phyloP scores from a whole-genome alignment of 2,329 filamentous ascomycete species.

The Phialophora chinensis region DNA sequence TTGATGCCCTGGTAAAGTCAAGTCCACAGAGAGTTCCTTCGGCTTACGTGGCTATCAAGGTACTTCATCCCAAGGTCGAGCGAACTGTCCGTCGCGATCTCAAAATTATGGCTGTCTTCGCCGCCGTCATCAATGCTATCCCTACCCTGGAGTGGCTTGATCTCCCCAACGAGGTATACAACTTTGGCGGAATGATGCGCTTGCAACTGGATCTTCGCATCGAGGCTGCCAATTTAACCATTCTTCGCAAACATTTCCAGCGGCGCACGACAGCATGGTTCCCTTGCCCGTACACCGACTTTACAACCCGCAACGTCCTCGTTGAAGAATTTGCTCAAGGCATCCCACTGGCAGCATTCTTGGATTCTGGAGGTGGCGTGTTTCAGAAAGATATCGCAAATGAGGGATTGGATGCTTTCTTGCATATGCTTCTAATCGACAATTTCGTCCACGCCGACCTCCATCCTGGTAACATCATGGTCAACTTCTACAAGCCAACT shows the following conservation, averaged over 20 bases:
- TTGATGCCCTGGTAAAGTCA: constrained; percentile 85
- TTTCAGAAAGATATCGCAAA: constrained; percentile 95
- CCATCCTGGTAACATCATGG: constrained; percentile 99
- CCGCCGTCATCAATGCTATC: constrained; percentile 78
- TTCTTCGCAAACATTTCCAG: constrained; percentile 90
- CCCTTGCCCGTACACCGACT: constrained; percentile 89
- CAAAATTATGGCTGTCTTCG: constrained; percentile 93
- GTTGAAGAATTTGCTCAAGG: constrained; percentile 96
- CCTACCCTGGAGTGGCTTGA: constrained; percentile 98
- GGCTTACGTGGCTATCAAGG: constrained; percentile 92
- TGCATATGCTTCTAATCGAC: constrained; percentile 95
- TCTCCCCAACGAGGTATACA: constrained; percentile 87
- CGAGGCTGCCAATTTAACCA: constrained; percentile 83
- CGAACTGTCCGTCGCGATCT: constrained; percentile 87
- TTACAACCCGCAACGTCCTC: constrained; percentile 88
- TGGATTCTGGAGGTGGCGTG: constrained; percentile 88
- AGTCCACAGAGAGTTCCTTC: constrained; percentile 85
- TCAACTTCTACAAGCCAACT: constrained; percentile 89
- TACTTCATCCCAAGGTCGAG: constrained; percentile 90
- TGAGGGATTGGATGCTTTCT: constrained; percentile 91
- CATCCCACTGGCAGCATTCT: constrained; percentile 86
- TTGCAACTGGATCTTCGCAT: constrained; percentile 95
- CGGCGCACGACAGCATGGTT: constrained; percentile 93
- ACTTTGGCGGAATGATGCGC: constrained; percentile 99
- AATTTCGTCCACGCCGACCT: constrained; percentile 98